Evolutionary conservation across 2,329 filamentous ascomycete species (phyloP).

Genomic region (Pyricularia pennisetigena): DNA sequence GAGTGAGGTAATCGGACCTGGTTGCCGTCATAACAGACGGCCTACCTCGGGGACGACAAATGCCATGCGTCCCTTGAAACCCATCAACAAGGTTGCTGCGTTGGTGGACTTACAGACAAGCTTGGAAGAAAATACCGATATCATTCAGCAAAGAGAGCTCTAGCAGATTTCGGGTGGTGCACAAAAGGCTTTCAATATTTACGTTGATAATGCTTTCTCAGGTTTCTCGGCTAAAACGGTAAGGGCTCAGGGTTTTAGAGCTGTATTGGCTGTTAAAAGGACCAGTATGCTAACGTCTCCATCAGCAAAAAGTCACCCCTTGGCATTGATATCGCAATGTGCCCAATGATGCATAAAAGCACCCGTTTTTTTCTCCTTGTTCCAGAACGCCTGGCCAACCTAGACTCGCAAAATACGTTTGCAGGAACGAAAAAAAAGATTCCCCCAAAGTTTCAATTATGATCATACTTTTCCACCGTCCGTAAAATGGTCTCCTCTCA

Average conservation of each 20-base stretch:
- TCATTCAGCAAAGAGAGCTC: too few species aligned
- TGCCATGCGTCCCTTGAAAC: too few species aligned
- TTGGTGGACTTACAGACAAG: too few species aligned
- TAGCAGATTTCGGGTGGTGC: too few species aligned
- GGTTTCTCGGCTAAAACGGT: background rate
- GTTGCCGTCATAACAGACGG: background rate
- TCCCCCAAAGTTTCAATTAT: background rate
- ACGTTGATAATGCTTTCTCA: background rate
- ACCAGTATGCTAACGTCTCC: background rate
- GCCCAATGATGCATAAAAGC: background rate
- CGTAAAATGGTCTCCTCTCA: too few species aligned
- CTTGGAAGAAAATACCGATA: background rate
- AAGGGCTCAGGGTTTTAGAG: too few species aligned
- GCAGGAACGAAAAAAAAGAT: background rate
- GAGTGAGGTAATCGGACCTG: background rate
- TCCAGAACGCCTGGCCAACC: background rate
- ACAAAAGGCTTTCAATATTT: background rate
- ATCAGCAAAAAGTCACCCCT: background rate
- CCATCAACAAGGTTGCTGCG: too few species aligned
- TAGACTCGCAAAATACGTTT: background rate
- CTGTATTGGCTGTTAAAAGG: background rate
- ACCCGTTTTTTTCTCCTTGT: background rate
- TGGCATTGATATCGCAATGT: background rate
- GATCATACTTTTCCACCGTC: background rate
- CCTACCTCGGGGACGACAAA: background rate